Base-by-base conservation (phyloP, 257 asterid genomes). In the Jasminum sambac region DNA sequence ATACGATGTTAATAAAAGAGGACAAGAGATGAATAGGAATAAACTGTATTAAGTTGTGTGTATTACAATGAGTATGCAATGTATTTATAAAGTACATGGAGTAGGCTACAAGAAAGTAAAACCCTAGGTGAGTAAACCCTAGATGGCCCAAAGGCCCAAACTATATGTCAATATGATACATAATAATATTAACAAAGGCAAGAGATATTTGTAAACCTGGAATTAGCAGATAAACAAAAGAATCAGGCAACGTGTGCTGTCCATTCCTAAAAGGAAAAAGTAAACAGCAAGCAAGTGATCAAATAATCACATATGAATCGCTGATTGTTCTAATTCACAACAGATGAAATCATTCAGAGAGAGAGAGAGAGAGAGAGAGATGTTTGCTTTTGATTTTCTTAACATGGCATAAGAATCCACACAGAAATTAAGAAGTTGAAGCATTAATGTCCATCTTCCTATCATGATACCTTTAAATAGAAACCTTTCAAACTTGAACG, bases 181-280 rank as follows among this genome's bases (percentile, higher is more conserved):
- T n/a, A n/a, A n/a, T n/a, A n/a, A n/a, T n/a, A n/a, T n/a, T n/a
- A n/a, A n/a, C n/a, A n/a, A n/a, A n/a, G 62, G 59, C 1, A 50
- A 38, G 52, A 21, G 59, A 40, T 62, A 6, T 57, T 62, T 64
- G 60, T 52, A 58, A 70, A 90, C 98, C 98, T 84, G 98, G 98
- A 78, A 93, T 89, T 78, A 93, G 89, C 74, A 93, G 88, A 85
- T 90, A 93, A 73, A 93, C 91, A 69, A 82, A 90, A 11, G 90
- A 86, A 84, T 90, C 90, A 0, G 97, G 97, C 64, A 93, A 84
- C 39, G 70, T 69, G 84, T 93, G 98, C 80, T 77, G 75, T 79
- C 97, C 97, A n/a, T 87, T 83, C 95, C 98, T 93, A 76, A 61
- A 71, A 62, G 73, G 30, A 70, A 68, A 39, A 70, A 11, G 21